Conservation (phyloP, 805 yeast species). For the Nakazawaea peltata region DNA sequence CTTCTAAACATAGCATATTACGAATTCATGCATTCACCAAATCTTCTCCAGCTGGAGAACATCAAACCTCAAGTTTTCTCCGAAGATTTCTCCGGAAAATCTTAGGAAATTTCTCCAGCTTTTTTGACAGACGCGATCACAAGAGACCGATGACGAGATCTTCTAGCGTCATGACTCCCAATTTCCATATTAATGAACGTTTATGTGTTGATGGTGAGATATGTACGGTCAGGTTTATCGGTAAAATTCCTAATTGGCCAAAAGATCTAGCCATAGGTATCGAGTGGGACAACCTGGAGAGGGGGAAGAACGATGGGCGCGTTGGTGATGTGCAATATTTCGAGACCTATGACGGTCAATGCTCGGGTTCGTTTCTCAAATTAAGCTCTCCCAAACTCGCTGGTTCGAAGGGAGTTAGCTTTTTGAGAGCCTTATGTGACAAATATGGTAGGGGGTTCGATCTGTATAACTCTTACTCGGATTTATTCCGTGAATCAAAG, state of each 20-base stretch:
- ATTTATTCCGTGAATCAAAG: too few relatives aligned
- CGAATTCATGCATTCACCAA: too few relatives aligned
- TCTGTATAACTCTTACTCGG: constrained; percentile 5
- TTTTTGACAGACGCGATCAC: too few relatives aligned
- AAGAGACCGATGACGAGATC: too few relatives aligned
- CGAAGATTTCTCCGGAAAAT: too few relatives aligned
- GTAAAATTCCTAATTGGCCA: constrained; percentile 59
- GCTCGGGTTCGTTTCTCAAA: constrained; percentile 62
- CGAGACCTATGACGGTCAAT: constrained; percentile 19
- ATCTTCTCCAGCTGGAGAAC: too few relatives aligned
- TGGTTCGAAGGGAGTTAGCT: constrained; percentile 13
- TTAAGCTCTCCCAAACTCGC: constrained; percentile 26
- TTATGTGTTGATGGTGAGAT: constrained; percentile 32
- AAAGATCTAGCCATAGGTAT: constrained; percentile 54
- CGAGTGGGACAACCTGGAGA: constrained; percentile 70
- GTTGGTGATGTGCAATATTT: constrained; percentile 52
- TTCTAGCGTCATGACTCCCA: too few relatives aligned
- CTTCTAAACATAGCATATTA: too few relatives aligned
- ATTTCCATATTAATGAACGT: constrained; percentile 17
- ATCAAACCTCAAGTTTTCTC: too few relatives aligned
- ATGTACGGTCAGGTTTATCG: constrained; percentile 60
- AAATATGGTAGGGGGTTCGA: constrained; percentile 36
- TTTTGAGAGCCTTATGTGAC: constrained; percentile 41
- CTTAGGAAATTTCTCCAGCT: too few relatives aligned
- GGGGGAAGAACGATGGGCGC: constrained; percentile 72